Base-by-base conservation (phyloP, 352 stramenopile species). In the Peronospora farinosa region DNA sequence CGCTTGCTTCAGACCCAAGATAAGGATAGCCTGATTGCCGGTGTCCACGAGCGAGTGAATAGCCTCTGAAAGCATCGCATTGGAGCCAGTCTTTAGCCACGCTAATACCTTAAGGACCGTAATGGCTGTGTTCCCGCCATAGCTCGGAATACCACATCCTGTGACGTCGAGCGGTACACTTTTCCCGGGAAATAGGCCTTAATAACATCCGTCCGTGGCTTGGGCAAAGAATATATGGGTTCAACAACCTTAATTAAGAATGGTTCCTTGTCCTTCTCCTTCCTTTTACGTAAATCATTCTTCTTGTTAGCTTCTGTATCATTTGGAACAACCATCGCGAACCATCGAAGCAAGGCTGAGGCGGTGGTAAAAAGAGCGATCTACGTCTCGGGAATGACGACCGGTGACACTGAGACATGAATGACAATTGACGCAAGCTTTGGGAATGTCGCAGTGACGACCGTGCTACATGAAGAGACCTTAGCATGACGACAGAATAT, bases 21-120 rank as follows among this genome's bases (percentile, higher is more conserved):
- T 82, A 11, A 96, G 70, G 11, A 99, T 74, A 6, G 79, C 83
- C 61, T 99, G 96, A 69, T 99, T 99, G 19, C 87, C 95, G 40
- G 89, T 97, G 72, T 99, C 96, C 0, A 98, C 95, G 16, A 98
- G 81, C 21, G 86, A 97, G 70, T 99, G 96, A 40, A 99, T 95
- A 23, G 96, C 92, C 69, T 99, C 96, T 9, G 92, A 96, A 28
- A 98, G 69, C 95, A 99, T 98, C 19, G 92, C 92, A 44, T 80
- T 97, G 12, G 86, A 97, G 37, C 95, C 95, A 5, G 86, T 97
- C 48, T 95, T 95, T 11, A 89, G 68, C 41, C 73, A 75, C 12
- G 77, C 76, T 13, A 88, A 47, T 0, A 79, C 59, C 56, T 92
- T 92, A 30, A 92, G 71, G 37, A 84, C 69, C 15, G 78, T 97